Evolutionary conservation across 495 filamentous ascomycete genomes (phyloP).

Genomic region (Aspergillus cristatus): DNA sequence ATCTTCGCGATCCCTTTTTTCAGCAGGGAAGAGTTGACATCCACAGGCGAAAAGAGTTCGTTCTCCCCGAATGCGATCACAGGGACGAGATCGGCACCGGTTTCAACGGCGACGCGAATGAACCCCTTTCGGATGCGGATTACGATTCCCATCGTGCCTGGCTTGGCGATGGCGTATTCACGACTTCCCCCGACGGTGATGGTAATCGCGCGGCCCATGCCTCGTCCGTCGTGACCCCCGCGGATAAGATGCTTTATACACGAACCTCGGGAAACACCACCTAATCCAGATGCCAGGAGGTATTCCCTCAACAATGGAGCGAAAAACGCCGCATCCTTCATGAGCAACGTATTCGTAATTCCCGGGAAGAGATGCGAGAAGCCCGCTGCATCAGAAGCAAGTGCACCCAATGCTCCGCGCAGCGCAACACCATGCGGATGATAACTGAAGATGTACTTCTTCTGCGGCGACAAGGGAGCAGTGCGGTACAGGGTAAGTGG

Average conservation of each 20-base stretch:
- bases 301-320: constrained; percentile 15
- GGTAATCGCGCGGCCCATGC: constrained; percentile 22
- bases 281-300: constrained; percentile 7
- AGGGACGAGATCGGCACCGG: constrained; percentile 17
- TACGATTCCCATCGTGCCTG: constrained; percentile 16
- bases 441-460: constrained; percentile 87
- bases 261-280: constrained; percentile 16
- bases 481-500: constrained; percentile 11
- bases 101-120: constrained; percentile 13
- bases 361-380: constrained; percentile 80
- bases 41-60: constrained; percentile 13
- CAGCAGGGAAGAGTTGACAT: constrained; percentile 19
- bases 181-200: constrained; percentile 19
- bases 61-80: constrained; percentile 21
- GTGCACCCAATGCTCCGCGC: constrained; percentile 71
- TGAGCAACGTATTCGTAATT: constrained; percentile 52
- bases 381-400: constrained; percentile 68
- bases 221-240: constrained; percentile 16
- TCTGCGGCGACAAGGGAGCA: constrained; percentile 47
- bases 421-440: constrained; percentile 85
- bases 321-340: constrained; percentile 11
- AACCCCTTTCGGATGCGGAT: constrained; percentile 19
- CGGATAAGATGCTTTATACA: constrained; percentile 16
- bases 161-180: constrained; percentile 15
- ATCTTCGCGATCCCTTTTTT: constrained; percentile 51